Percentiles rank a stretch among this genome's conserved stretches.
Conservation (phyloP, 2,329 filamentous ascomycete genomes). For the Penicillium brasilianum region DNA sequence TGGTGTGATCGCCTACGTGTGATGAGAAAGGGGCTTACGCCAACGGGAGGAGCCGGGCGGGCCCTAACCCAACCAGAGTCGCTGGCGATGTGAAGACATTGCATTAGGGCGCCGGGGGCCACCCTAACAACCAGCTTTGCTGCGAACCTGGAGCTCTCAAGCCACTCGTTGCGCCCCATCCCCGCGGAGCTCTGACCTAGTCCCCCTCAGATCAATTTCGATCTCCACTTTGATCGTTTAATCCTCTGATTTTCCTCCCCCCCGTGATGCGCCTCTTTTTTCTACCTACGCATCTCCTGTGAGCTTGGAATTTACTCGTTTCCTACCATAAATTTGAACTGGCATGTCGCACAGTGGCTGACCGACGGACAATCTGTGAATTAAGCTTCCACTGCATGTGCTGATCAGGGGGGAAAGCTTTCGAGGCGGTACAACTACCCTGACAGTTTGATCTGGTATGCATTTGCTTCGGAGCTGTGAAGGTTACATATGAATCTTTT, state of each 20-base stretch:
- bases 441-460: background rate
- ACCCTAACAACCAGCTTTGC: constrained; percentile 8
- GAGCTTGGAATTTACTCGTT: background rate
- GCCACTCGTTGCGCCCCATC: constrained; percentile 22
- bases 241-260: constrained; percentile 12
- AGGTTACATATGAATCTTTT: too few species aligned
- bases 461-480: background rate
- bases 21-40: constrained; percentile 26
- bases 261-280: constrained; percentile 15
- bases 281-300: constrained; percentile 11
- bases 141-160: constrained; percentile 23
- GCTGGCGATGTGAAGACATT: constrained; percentile 29
- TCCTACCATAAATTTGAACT: constrained; percentile 7
- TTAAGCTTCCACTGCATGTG: constrained; percentile 4
- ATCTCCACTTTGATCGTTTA: constrained; percentile 21
- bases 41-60: constrained; percentile 31
- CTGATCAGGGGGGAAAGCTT: constrained; percentile 9
- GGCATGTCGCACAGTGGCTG: constrained; percentile 8
- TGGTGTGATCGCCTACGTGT: constrained; percentile 20
- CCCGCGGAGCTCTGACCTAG: constrained; percentile 22
- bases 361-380: constrained; percentile 3
- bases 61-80: constrained; percentile 28
- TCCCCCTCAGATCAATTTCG: constrained; percentile 5
- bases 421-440: constrained; percentile 7
- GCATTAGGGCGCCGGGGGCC: constrained; percentile 27